Evolutionary conservation across 163 green algal genomes (phyloP), one percentile per base, ranked within the genome.

Genomic region (Trebouxiophyceae sp.): DNA sequence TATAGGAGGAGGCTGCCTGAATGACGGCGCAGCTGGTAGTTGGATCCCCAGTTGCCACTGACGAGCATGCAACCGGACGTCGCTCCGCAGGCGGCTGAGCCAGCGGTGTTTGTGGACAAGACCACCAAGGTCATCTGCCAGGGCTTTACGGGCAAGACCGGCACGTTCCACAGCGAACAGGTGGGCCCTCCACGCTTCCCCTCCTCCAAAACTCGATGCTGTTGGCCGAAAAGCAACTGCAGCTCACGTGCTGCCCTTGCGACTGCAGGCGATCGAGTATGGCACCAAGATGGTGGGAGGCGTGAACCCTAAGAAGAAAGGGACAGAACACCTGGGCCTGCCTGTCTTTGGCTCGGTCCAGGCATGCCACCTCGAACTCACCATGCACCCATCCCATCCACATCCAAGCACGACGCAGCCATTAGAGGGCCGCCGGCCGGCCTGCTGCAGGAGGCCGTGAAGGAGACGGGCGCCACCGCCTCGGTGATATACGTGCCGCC

Each of bases 231-330:
- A n/a, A n/a, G n/a, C n/a, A n/a, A n/a, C 7, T 59, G 54, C 23
- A 59, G 12, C 54, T 29, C 54, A 59, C 24, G 7, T 26, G 7
- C 16, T 59, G 22, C 16, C 54, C 12, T 19, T 29, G 19, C 23
- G 54, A 5, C 45, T 68, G 54, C 82, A 96, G 88, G 93, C 93
- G 26, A 96, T 99, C 61, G 84, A 84, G 1, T 99, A 99, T 65
- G 93, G 93, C 47, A 99, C 93, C 0, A 83, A 95, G 26, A 95
- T 99, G 86, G 95, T 98, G n/a, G 94, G 91, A 12, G 95, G 95
- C 12, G 95, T 99, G 20, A 97, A 83, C 23, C 94, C 94, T 22
- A 95, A 93, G 66, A 99, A 99, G 79, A 93, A 86, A 6, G 95
- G 95, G 60, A 89, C 75, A 39, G 92, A 71, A 0, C 94, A 99